Evolutionary conservation across 805 yeast species (phyloP), one percentile per base, ranked within the genome.

Genomic region (Cyberlindnera amylophila): DNA sequence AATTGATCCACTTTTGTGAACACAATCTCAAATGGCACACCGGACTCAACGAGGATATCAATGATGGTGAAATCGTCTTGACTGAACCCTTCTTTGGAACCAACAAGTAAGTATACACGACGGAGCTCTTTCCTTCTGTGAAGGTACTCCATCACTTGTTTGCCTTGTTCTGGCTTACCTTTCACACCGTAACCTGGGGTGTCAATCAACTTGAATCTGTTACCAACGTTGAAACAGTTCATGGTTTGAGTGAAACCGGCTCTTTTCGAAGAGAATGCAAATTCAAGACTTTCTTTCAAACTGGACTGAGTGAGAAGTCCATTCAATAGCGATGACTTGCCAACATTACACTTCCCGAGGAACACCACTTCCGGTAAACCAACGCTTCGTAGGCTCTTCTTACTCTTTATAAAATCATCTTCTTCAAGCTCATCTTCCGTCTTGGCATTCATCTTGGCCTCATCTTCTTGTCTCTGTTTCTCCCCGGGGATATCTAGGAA

Each of bases 181-280:
- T 72, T 77, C 31, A 64, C 72, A 2, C 98, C 98, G 59, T 90
- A 90, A 0, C 98, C 98, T 1, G 98, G 98, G 18, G 88, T 75
- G 58, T 90, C 98, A 2, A 88, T 76, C 4, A 90, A 54, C 46
- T 87, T 67, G 34, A 90, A 66, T 42, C 72, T 66, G 37, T 76
- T 75, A 4, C 84, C 84, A 11, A 85, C 63, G 44, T 79, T 83
- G 63, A 73, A 89, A 49, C 86, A 80, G 56, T 85, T 86, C 55
- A 89, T 64, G 4, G 91, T 67, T 44, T 69, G 69, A 0, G 82
- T 77, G 47, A 65, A 74, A 6, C 85, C 86, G 16, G 81, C 79
- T 46, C 67, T 65, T 44, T 63, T 64, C 0, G 82, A 77, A 1
- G 77, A 75, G 49, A 58, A 73, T 8, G 89, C 91, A 45, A 72